Evolutionary conservation across 2,329 filamentous ascomycete species (phyloP).

Genomic region (Alternaria sp.): DNA sequence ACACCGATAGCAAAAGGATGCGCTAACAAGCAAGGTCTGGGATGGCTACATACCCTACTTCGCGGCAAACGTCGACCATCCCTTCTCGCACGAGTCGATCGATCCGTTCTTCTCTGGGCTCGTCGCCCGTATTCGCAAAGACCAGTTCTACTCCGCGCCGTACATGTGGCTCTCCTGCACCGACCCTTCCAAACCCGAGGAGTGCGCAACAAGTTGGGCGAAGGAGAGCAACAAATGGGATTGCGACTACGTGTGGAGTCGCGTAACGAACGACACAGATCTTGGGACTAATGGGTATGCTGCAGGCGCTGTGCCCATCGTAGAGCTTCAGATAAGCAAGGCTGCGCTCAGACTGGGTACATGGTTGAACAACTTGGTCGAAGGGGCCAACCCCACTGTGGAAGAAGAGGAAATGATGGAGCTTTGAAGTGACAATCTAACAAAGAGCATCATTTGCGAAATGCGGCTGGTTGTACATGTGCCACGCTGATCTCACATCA

Average conservation of each 20-base stretch:
- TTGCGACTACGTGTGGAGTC: slow-evolving; percentile 49
- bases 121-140: slow-evolving; percentile 43
- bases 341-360: slow-evolving; percentile 48
- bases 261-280: slow-evolving; percentile 40
- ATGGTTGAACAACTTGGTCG: slow-evolving; percentile 49
- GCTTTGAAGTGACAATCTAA: slow-evolving; percentile 11
- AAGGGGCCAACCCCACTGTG: slow-evolving; percentile 1
- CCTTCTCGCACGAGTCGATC: slow-evolving; percentile 46
- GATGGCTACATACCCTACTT: slow-evolving; percentile 49
- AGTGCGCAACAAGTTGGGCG: slow-evolving; percentile 48
- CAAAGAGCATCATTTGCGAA: not conserved
- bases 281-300: slow-evolving; percentile 48
- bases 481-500: not conserved
- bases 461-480: not conserved
- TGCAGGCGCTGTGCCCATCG: slow-evolving; percentile 46
- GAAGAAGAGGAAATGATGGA: slow-evolving; percentile 25
- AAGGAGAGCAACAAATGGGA: slow-evolving; percentile 49
- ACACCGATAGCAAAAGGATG: not conserved
- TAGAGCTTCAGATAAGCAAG: slow-evolving; percentile 52
- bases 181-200: slow-evolving; percentile 38
- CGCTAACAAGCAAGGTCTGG: slow-evolving; percentile 44
- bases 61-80: slow-evolving; percentile 39
- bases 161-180: slow-evolving; percentile 47
- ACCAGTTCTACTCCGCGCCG: slow-evolving; percentile 45
- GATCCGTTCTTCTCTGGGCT: slow-evolving; percentile 45